Conservation (phyloP, 75 land plant genomes). For the Picea glauca region DNA sequence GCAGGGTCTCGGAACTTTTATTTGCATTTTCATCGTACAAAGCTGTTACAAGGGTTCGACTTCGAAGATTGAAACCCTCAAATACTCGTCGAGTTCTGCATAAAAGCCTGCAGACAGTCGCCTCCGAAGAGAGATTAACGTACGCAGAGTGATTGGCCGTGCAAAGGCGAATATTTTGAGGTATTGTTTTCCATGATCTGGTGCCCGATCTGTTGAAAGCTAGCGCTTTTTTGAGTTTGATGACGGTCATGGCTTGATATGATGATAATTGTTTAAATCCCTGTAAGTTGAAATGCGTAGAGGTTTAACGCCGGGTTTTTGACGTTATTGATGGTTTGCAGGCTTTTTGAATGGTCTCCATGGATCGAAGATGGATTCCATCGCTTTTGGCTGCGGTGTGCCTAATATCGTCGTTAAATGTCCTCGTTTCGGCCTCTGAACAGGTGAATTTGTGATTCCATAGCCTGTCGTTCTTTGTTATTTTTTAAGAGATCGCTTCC, state of each 20-base stretch:
- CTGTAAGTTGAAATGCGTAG: neutral
- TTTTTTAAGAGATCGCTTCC: no score
- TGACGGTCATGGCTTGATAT: neutral
- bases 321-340: neutral
- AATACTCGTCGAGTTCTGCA: conserved; percentile 10
- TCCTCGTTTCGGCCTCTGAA: conserved; percentile 2
- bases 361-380: conserved; percentile 2
- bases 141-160: neutral
- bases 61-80: conserved; percentile 11
- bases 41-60: neutral
- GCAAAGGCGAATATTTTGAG: neutral
- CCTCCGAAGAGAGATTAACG: neutral
- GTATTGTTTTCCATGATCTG: neutral
- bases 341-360: neutral
- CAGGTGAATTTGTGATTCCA: neutral
- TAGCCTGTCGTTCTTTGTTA: neutral
- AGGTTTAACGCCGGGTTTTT: neutral
- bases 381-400: neutral
- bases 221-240: neutral
- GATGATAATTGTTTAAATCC: neutral
- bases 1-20: neutral
- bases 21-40: neutral
- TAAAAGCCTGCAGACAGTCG: neutral
- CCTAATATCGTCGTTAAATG: neutral
- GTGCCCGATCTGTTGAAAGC: neutral